Conservation (phyloP, 2,329 filamentous ascomycete species). For the Diaporthe ilicicola region DNA sequence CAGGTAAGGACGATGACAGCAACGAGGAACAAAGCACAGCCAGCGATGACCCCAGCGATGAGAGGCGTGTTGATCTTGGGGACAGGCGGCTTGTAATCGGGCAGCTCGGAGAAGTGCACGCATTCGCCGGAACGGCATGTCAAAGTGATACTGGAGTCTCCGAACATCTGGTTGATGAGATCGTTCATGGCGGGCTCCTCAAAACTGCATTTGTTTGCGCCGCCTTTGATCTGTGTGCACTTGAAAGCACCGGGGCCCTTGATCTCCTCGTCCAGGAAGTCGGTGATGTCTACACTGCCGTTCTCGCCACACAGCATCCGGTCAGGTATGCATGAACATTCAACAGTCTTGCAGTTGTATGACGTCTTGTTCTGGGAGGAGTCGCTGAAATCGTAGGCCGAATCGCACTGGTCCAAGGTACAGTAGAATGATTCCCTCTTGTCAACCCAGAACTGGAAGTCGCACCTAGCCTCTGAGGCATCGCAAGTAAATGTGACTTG, state of each 20-base stretch:
- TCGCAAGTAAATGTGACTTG: slow-evolving; percentile 96
- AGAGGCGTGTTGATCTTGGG: slow-evolving; percentile 97
- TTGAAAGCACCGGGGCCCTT: slow-evolving; percentile 87
- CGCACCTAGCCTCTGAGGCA: slow-evolving; percentile 77
- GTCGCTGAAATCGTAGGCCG: slow-evolving; percentile 72
- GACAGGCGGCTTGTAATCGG: slow-evolving; percentile 86
- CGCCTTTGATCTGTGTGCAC: slow-evolving; percentile 72
- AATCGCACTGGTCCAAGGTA: slow-evolving; percentile 82
- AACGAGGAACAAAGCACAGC: slow-evolving; percentile 86
- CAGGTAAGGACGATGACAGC: slow-evolving; percentile 83
- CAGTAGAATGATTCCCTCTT: slow-evolving; percentile 96
- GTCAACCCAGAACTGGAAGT: slow-evolving; percentile 99
- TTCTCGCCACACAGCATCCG: slow-evolving; percentile 94
- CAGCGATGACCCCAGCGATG: slow-evolving; percentile 92
- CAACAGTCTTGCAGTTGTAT: slow-evolving; percentile 85
- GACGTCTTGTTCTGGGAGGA: slow-evolving; percentile 77
- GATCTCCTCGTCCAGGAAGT: slow-evolving; percentile 85
- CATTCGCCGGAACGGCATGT: slow-evolving; percentile 89
- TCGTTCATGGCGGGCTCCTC: slow-evolving; percentile 93
- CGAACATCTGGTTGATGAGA: slow-evolving; percentile 87
- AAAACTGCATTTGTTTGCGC: slow-evolving; percentile 77
- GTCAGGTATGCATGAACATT: slow-evolving; percentile 87
- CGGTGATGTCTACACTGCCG: slow-evolving; percentile 89
- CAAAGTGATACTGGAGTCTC: slow-evolving; percentile 87
- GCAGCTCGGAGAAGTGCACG: slow-evolving; percentile 89